Conservation (phyloP, 2,329 filamentous ascomycete genomes). For the Penicillium sp. region DNA sequence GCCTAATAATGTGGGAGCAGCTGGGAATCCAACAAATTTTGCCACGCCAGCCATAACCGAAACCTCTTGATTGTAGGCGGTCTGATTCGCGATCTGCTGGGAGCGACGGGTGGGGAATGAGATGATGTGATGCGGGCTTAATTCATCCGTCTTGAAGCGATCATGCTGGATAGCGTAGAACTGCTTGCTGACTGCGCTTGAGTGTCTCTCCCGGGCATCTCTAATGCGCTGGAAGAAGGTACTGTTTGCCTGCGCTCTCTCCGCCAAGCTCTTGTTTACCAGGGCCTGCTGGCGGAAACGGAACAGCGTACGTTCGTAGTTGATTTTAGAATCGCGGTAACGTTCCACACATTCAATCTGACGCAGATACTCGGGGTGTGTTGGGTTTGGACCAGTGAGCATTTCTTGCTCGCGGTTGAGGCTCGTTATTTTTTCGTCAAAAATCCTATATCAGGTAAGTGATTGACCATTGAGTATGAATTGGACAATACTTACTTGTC, state of each 20-base stretch:
- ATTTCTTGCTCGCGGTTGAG: slow-evolving; percentile 68
- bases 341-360: slow-evolving; percentile 87
- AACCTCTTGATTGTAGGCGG: slow-evolving; percentile 93
- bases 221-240: slow-evolving; percentile 88
- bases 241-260: slow-evolving; percentile 80
- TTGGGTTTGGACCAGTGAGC: slow-evolving; percentile 59
- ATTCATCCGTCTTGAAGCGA: slow-evolving; percentile 73
- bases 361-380: slow-evolving; percentile 87
- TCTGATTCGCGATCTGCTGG: slow-evolving; percentile 78
- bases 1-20: slow-evolving; percentile 79
- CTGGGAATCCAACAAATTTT: slow-evolving; percentile 94
- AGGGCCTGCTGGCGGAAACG: slow-evolving; percentile 73
- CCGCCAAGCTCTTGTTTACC: slow-evolving; percentile 72
- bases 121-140: slow-evolving; percentile 77
- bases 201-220: slow-evolving; percentile 74
- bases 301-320: slow-evolving; percentile 71
- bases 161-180: slow-evolving; percentile 94
- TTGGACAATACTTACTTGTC: slow-evolving; percentile 51
- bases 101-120: slow-evolving; percentile 75
- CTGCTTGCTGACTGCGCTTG: slow-evolving; percentile 80
- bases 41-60: slow-evolving; percentile 86
- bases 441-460: slow-evolving; percentile 60
- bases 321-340: slow-evolving; percentile 76
- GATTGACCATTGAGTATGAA: neutral
- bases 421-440: slow-evolving; percentile 81